Base-by-base conservation (phyloP, 768 basidiomycete species). In the Auriculariales sp. region DNA sequence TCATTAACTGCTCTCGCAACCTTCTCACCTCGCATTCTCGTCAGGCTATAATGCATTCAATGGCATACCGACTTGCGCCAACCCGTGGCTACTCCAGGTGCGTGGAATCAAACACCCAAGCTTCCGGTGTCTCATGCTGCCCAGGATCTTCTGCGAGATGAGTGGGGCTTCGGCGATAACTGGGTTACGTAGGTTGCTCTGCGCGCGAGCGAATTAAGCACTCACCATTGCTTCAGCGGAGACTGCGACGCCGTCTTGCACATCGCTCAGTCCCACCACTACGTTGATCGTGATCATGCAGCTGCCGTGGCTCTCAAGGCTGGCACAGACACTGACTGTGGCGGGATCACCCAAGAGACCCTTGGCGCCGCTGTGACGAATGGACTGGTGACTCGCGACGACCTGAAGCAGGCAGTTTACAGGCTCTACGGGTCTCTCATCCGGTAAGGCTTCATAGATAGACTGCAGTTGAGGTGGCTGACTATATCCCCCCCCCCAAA, bases 211-310 rank as follows among this genome's bases (percentile, higher is more conserved):
- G 7, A 4, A 12, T 17, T 6, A 5, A 17, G n/a, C 5, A 12
- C 22, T 7, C 35, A 6, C 15, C 6, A 36, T 39, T 78, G 74
- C 74, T 71, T 78, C 17, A 74, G 72, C 0, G 69, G 71, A 17
- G 76, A 79, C 56, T 79, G 77, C 56, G 75, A 76, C 53, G 74
- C 77, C 2, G 64, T 75, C 22, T 60, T 61, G 15, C 73, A 77
- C 54, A 71, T 78, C 47, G 75, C 68, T 57, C 64, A 62, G 56
- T 66, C 71, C 1, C 77, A 78, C 58, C 62, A 74, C 45, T 78
- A 70, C 72, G 0, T 34, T 64, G 1, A 68, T 69, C 2, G 67
- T 66, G 62, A 68, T 1, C 63, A 75, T 42, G 75, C 74, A 0
- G 72, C 68, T 3, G 76, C 75, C 1, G 67, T 68, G 32, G 69